Conservation (phyloP, 164 flowering plant species). For the Akebia trifoliata region DNA sequence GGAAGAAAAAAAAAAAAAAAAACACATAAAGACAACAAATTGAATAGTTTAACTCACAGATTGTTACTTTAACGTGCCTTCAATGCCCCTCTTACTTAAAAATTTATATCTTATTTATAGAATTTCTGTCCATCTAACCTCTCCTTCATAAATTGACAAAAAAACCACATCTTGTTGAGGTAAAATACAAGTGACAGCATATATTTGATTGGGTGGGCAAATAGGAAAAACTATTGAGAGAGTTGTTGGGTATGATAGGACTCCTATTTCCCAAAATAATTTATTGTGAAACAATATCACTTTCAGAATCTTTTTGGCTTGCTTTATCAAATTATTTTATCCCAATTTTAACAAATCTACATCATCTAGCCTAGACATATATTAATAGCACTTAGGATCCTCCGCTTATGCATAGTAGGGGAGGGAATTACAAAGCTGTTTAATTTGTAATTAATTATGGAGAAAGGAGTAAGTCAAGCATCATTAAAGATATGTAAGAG, state of each 20-base stretch:
- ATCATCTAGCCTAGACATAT: background rate
- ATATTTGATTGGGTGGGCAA: background rate
- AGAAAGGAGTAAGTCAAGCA: slow-evolving; percentile 25
- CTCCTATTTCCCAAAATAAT: slow-evolving; percentile 8
- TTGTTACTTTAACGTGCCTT: no score
- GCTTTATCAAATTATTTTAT: slow-evolving; percentile 13
- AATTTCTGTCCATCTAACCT: no score
- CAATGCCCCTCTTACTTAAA: no score
- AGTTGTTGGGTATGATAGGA: slow-evolving; percentile 13
- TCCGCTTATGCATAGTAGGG: slow-evolving; percentile 18
- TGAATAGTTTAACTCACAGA: no score
- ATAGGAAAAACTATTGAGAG: background rate
- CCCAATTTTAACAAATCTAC: slow-evolving; percentile 10
- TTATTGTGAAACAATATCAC: slow-evolving; percentile 20
- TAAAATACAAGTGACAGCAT: slow-evolving; percentile 26
- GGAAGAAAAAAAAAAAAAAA: no score
- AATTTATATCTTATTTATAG: no score
- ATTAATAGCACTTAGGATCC: slow-evolving; percentile 21
- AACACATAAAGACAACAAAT: no score
- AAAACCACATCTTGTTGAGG: slow-evolving; percentile 12
- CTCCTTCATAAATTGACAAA: slow-evolving; percentile 23
- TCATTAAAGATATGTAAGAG: slow-evolving; percentile 26
- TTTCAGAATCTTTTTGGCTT: slow-evolving; percentile 28
- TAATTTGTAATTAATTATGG: slow-evolving; percentile 24
- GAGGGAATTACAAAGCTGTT: slow-evolving; percentile 16